Evolutionary conservation across 768 basidiomycete species (phyloP), one percentile per base, ranked within the genome.

Genomic region (Amylocystis lapponica): DNA sequence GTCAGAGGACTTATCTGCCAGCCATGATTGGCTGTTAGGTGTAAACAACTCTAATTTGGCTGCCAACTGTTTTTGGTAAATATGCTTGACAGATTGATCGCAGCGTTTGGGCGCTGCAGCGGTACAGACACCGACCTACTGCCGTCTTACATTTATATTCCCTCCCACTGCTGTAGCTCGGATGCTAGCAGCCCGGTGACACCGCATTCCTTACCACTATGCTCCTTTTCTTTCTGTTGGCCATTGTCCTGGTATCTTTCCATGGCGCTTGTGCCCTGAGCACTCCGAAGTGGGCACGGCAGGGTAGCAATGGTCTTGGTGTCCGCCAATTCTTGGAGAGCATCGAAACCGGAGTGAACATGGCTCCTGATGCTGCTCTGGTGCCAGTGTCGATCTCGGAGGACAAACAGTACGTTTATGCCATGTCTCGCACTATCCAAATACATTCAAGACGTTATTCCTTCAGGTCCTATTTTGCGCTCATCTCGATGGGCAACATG

Each of bases 391-490:
- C 19, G 5, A 11, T 37, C 20, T 37, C 43, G 35, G 13, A 30
- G 35, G 43, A 37, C 27, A 30, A 36, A 21, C 17, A 45, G 43
- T 45, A 26, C 35, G 43, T 38, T 5, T 11, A 13, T 5, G 12
- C 17, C 5, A 14, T 5, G 4, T 33, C 31, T 13, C 31, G 31
- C 14, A 14, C 31, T 16, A 5, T 23, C 9, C 20, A 12, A 4
- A n/a, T 26, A 20, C 4, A 12, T 13, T 37, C 4, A 36, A 29
- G 35, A 11, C 29, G 22, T 5, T 20, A 17, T 14, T 20, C 13
- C 16, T 37, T 14, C 51, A 88, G 86, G 54, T 79, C 86, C 2
- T 89, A 86, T 55, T 87, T 74, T 52, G 64, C 74, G 16, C 60
- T 83, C 30, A 70, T 88, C 44, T 61, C 74, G 49, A 66, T 72